Evolutionary conservation across 2,329 filamentous ascomycete genomes (phyloP).

Genomic region (Fusarium sp.): DNA sequence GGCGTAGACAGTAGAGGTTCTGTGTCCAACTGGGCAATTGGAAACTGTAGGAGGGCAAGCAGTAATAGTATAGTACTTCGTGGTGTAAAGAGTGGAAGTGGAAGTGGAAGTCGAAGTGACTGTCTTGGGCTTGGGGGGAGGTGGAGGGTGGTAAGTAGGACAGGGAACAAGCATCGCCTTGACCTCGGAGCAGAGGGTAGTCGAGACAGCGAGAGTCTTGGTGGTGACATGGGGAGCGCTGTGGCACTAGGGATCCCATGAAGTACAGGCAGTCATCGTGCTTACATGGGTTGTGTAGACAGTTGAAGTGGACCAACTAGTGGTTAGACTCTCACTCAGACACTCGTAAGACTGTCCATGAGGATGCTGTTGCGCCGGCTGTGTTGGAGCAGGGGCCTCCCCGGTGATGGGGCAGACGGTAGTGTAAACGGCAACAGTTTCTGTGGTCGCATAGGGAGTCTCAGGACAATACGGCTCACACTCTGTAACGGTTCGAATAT

Average conservation of each 20-base stretch:
- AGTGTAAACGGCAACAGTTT: slow-evolving; percentile 28
- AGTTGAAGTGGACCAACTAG: slow-evolving; percentile 18
- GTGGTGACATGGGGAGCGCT: background rate
- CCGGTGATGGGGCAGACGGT: slow-evolving; percentile 27
- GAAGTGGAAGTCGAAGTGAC: slow-evolving; percentile 1
- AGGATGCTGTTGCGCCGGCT: background rate
- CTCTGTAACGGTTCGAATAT: slow-evolving; percentile 33
- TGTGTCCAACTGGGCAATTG: slow-evolving; percentile 15
- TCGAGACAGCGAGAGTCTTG: slow-evolving; percentile 21
- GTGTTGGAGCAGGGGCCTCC: background rate
- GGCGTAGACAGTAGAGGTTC: slow-evolving; percentile 27
- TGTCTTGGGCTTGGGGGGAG: background rate
- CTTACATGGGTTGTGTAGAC: slow-evolving; percentile 31
- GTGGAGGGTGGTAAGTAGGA: slow-evolving; percentile 2
- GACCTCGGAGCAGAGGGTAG: slow-evolving; percentile 34
- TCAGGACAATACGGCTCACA: slow-evolving; percentile 8
- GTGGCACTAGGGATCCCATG: slow-evolving; percentile 1
- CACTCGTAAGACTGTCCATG: background rate
- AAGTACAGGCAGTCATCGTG: slow-evolving; percentile 22
- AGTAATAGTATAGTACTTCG: slow-evolving; percentile 29
- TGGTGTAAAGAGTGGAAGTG: slow-evolving; percentile 36
- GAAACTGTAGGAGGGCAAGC: slow-evolving; percentile 7
- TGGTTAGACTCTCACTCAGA: slow-evolving; percentile 4
- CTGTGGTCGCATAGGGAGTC: slow-evolving; percentile 6
- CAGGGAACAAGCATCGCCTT: background rate